Conservation (phyloP, 108 stramenopile genomes). For the Skeletonema costatum region DNA sequence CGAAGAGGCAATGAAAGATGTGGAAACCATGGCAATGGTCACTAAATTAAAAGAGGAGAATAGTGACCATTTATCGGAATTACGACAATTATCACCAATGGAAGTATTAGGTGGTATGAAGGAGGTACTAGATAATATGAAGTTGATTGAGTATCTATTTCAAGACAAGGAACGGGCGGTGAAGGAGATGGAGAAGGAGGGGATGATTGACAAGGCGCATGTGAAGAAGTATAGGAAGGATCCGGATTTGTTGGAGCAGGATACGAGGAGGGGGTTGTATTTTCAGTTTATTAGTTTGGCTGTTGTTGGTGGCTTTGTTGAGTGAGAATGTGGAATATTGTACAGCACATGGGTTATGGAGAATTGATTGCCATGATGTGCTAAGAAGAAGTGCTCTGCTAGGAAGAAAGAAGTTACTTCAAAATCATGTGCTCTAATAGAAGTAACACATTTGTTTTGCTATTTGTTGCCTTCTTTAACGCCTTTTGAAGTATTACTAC, state of each 20-base stretch:
- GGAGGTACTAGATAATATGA: constrained; percentile 59
- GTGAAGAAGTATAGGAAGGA: constrained; percentile 63
- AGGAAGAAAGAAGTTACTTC: too few relatives aligned
- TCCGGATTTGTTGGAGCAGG: constrained; percentile 60
- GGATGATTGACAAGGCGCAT: constrained; percentile 63
- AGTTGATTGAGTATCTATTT: constrained; percentile 63
- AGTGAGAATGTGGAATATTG: constrained; percentile 10
- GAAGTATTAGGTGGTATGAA: constrained; percentile 64
- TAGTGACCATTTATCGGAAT: constrained; percentile 19
- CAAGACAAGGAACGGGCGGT: constrained; percentile 63
- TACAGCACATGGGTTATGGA: too few relatives aligned
- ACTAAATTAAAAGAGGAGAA: constrained; percentile 52
- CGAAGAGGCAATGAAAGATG: constrained; percentile 50
- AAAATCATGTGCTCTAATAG: too few relatives aligned
- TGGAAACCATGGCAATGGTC: constrained; percentile 60
- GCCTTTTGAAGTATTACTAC: too few relatives aligned
- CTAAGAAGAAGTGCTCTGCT: too few relatives aligned
- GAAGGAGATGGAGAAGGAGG: constrained; percentile 63
- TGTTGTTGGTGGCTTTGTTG: constrained; percentile 56
- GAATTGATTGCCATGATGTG: too few relatives aligned
- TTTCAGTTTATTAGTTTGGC: constrained; percentile 66
- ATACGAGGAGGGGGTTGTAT: constrained; percentile 62
- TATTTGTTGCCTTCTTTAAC: too few relatives aligned
- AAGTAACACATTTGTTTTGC: too few relatives aligned
- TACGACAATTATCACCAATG: constrained; percentile 28